Evolutionary conservation across 768 basidiomycete genomes (phyloP).

Genomic region (Tylopilus plumbeoviolaceoides): DNA sequence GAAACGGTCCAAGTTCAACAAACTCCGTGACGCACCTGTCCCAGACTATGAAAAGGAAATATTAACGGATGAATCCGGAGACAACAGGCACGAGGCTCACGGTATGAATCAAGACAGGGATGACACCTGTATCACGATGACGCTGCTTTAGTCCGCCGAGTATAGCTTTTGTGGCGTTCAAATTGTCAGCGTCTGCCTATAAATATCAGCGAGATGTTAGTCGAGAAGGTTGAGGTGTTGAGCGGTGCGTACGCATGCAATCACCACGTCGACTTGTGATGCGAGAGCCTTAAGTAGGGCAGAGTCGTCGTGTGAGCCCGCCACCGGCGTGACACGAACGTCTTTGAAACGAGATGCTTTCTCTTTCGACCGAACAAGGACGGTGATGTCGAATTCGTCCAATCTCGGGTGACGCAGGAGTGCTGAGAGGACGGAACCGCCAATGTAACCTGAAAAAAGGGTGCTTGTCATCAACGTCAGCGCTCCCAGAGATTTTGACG

Average conservation of each 20-base stretch:
- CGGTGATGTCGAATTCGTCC: slow-evolving; percentile 40
- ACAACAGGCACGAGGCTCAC: slow-evolving; percentile 32
- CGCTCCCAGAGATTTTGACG: neutral
- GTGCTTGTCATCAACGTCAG: neutral
- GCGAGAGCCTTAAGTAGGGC: slow-evolving; percentile 38
- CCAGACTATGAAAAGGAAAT: slow-evolving; percentile 38
- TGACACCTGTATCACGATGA: slow-evolving; percentile 35
- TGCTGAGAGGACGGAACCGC: slow-evolving; percentile 47
- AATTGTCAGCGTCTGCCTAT: slow-evolving; percentile 43
- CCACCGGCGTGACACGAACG: slow-evolving; percentile 18
- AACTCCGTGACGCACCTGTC: slow-evolving; percentile 30
- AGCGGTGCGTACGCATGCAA: slow-evolving; percentile 32
- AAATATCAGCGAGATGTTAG: neutral
- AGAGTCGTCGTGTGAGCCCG: slow-evolving; percentile 42
- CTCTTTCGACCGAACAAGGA: slow-evolving; percentile 40
- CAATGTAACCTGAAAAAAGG: slow-evolving; percentile 45
- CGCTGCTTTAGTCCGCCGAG: slow-evolving; percentile 47
- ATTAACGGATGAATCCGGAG: slow-evolving; percentile 10
- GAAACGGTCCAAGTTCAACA: neutral
- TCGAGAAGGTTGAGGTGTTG: neutral
- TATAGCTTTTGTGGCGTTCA: slow-evolving; percentile 39
- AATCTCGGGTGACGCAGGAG: slow-evolving; percentile 43
- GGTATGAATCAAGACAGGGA: slow-evolving; percentile 55
- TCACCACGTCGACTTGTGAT: slow-evolving; percentile 40
- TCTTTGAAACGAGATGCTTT: slow-evolving; percentile 28